Evolutionary conservation across 2,329 filamentous ascomycete genomes (phyloP), one percentile per base, ranked within the genome.

Genomic region (Xylariomycetidae sp.): DNA sequence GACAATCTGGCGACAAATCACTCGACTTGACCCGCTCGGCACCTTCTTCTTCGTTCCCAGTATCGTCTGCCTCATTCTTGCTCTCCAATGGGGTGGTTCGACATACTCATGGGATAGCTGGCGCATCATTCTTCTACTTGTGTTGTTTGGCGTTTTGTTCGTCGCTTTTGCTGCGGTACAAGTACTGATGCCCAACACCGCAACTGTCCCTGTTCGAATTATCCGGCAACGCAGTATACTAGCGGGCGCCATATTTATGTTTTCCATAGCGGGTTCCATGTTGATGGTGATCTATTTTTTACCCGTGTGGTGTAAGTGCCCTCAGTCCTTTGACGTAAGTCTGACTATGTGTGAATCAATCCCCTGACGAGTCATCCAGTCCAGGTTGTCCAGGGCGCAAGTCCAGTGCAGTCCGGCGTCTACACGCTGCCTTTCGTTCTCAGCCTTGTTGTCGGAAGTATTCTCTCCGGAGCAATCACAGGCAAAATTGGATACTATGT

Each of bases 81-180:
- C 78, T 1, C 61, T 84, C 20, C 73, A 82, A 47, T 82, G 77
- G 77, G 76, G 75, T 32, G 76, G 76, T 4, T 57, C 54, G 10
- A 47, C 42, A 4, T 57, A 77, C 44, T 41, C 60, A 0, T 80
- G 75, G 76, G 58, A 51, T 25, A 64, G 60, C 42, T 69, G 68
- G 59, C 66, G 69, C 27, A 67, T 77, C 34, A 67, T 79, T 30
- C 45, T 70, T 6, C 59, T 80, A n/a, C 63, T 80, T 7, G 59
- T 67, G 27, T 42, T 76, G 8, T 77, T 73, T 37, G 69, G 49
- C 1, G 46, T 70, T 12, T 59, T 67, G 3, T 59, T 64, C 9
- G 36, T 66, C 20, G 62, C 60, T 5, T 80, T 80, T 47, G 59
- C 60, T 16, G 51, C 57, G 2, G 64, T 80, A 1, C 74, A 81